These are phyloP conservation scores for Rhodomyrtus psidioides DNA, from an alignment of 441 rosid species.

Conservation along the genomic window DNA sequence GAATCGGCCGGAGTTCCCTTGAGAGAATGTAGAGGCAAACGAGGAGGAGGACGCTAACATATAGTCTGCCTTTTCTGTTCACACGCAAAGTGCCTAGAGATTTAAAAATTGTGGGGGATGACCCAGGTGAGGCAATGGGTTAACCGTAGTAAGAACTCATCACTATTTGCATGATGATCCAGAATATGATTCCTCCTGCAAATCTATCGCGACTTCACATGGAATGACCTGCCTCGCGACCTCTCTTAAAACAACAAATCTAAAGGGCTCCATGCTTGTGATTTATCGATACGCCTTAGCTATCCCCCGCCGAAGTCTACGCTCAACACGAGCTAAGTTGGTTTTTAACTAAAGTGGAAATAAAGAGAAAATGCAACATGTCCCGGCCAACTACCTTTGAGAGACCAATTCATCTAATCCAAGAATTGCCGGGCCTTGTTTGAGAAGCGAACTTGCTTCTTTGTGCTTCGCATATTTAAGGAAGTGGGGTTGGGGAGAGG, in stretches of 20 bases:
- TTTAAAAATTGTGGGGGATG: slow-evolving; percentile 36
- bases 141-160: slow-evolving; percentile 21
- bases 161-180: slow-evolving; percentile 56
- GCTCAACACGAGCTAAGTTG: background rate
- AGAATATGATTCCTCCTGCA: slow-evolving; percentile 40
- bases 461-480: background rate
- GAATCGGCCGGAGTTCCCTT: background rate
- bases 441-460: background rate
- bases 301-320: background rate
- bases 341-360: background rate
- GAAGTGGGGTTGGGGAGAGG: background rate
- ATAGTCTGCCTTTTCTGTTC: slow-evolving; percentile 24
- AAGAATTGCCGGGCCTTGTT: background rate
- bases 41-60: slow-evolving; percentile 5
- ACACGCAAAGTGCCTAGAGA: slow-evolving; percentile 69
- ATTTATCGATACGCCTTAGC: background rate
- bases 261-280: background rate
- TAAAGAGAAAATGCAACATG: background rate
- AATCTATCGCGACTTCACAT: slow-evolving; percentile 41
- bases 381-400: background rate
- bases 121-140: slow-evolving; percentile 13
- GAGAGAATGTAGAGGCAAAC: background rate
- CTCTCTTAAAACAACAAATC: background rate
- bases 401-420: background rate
- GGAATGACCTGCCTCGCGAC: background rate